These are phyloP conservation scores for Leucaena leucocephala DNA, from an alignment of 306 rosid species.

Conservation along the genomic window DNA sequence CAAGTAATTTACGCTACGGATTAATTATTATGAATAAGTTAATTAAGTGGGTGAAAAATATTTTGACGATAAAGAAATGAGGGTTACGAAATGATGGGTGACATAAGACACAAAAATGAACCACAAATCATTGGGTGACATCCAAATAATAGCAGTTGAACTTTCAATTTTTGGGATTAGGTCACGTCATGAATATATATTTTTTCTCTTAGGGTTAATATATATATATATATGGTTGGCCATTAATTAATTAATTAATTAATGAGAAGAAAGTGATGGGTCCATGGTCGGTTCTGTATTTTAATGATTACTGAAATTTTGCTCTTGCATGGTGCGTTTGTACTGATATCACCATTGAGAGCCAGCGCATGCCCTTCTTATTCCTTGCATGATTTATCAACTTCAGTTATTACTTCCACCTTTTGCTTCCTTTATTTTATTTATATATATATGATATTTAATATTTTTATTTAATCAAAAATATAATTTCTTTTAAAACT, in stretches of 20 bases:
- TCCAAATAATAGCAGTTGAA: constrained; percentile 54
- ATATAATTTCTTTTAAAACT: too few species aligned
- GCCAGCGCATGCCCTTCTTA: constrained; percentile 45
- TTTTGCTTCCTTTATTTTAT: too few species aligned
- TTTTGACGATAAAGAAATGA: constrained; percentile 14
- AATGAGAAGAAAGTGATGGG: too few species aligned
- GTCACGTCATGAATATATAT: constrained; percentile 36
- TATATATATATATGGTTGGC: too few species aligned
- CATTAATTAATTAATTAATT: too few species aligned
- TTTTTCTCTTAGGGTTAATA: constrained; percentile 25
- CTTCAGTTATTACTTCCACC: constrained; percentile 19
- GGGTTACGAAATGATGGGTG: constrained; percentile 42
- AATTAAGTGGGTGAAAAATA: too few species aligned
- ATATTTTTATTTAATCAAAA: too few species aligned
- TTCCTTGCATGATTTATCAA: constrained; percentile 47
- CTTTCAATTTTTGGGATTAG: constrained; percentile 49
- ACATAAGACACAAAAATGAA: constrained; percentile 48
- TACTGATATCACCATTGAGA: background rate
- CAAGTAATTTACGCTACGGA: too few species aligned
- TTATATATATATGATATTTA: too few species aligned
- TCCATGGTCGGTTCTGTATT: constrained; percentile 57
- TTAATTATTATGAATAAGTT: too few species aligned
- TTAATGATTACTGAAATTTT: constrained; percentile 30
- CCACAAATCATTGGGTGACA: constrained; percentile 60
- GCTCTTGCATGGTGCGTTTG: constrained; percentile 37